Evolutionary conservation across 176 grass and related monocot genomes (phyloP), one percentile per base, ranked within the genome.

Genomic region (Oryza meridionalis): DNA sequence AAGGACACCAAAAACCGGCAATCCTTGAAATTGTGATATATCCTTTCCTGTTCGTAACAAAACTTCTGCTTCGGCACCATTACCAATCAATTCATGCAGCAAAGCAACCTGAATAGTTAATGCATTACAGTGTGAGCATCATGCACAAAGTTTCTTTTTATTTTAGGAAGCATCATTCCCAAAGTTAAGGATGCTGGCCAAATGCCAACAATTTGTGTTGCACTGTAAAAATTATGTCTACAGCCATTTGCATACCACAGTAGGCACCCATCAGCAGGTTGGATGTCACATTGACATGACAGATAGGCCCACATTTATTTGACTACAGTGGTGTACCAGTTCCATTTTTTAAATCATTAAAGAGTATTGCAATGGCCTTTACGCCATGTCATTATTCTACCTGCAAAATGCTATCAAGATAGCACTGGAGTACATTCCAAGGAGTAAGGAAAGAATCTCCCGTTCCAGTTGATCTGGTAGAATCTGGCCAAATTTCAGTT

Each of bases 371-470:
- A 72, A 73, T 59, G 46, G 5, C 14, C 9, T 63, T 49, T 14
- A 40, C 50, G 42, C 16, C 24, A 37, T 15, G 50, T 11, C 71
- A 66, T 55, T 53, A 70, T 9, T 25, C n/a, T 72, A 98, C 96
- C 96, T 98, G 96, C 82, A 98, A 92, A 80, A 80, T 95, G 85
- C 96, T 98, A 85, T 98, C 96, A 73, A 98, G 92, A 45, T 87
- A 98, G 81, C 82, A 95, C 81, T 89, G 88, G 70, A 98, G 89
- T 70, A 92, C 83, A 88, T 46, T 87, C 96, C 96, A 98, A 68
- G 91, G 69, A 75, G 93, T 93, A 59, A 90, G 85, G 81, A 88
- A 88, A 84, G 59, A 90, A 75, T 98, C 91, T 70, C 38, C 33
- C 11, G 51, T 43, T 76, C 21, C 77, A 27, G 29, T n/a, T 86